Conservation (phyloP, 352 stramenopile species). For the Pythium oligandrum region DNA sequence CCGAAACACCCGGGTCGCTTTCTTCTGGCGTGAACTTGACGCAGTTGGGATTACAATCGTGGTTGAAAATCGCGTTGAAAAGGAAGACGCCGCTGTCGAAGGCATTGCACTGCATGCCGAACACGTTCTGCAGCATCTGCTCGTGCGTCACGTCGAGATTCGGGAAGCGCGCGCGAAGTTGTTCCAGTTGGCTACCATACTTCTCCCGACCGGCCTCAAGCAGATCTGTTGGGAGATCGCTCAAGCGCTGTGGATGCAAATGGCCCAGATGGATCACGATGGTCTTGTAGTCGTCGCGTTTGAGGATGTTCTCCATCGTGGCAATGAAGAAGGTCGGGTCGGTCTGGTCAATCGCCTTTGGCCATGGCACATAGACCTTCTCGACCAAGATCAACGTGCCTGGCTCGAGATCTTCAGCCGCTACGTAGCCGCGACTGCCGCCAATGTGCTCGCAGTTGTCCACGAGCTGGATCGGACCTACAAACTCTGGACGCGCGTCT, state of each 20-base stretch:
- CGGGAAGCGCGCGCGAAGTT: constrained; percentile 47
- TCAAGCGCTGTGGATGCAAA: constrained; percentile 84
- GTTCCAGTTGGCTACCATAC: constrained; percentile 48
- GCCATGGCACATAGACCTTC: constrained; percentile 88
- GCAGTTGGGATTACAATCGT: constrained; percentile 93
- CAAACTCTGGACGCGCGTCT: constrained; percentile 70
- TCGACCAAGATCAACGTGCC: constrained; percentile 90
- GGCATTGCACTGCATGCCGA: constrained; percentile 93
- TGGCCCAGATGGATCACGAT: constrained; percentile 77
- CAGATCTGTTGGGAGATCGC: constrained; percentile 52
- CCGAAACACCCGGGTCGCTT: constrained; percentile 61
- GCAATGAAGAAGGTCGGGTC: constrained; percentile 82
- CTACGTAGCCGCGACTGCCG: constrained; percentile 87
- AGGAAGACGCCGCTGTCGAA: constrained; percentile 93
- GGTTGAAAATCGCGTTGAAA: constrained; percentile 94
- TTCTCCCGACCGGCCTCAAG: constrained; percentile 46
- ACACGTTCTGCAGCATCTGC: constrained; percentile 84
- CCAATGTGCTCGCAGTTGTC: constrained; percentile 53
- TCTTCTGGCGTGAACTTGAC: constrained; percentile 88
- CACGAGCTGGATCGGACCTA: constrained; percentile 75
- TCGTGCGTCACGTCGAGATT: constrained; percentile 43
- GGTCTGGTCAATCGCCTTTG: constrained; percentile 71
- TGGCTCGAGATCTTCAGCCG: constrained; percentile 61
- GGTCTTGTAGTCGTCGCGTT: constrained; percentile 50
- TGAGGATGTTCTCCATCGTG: constrained; percentile 84